Evolutionary conservation across 1,284 basidiomycete genomes (phyloP).

Genomic region (Cutaneotrichosporon mucoides): DNA sequence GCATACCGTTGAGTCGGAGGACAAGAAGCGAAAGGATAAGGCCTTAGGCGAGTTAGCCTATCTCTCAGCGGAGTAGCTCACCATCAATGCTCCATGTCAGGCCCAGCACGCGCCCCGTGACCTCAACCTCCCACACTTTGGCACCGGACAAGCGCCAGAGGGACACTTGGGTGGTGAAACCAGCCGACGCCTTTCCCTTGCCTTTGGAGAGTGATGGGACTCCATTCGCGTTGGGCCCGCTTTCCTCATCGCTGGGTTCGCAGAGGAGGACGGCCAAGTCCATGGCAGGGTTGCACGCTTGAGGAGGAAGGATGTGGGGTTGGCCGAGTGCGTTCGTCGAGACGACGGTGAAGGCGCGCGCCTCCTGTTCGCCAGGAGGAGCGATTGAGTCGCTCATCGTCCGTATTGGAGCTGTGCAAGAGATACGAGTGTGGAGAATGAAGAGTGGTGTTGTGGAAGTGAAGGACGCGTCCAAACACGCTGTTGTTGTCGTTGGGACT

Average conservation of each 20-base stretch:
- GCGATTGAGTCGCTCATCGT: background rate
- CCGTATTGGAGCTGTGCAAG: too few relatives aligned
- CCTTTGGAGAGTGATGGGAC: background rate
- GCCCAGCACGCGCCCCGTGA: slow-evolving; percentile 28
- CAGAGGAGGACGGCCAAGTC: slow-evolving; percentile 38
- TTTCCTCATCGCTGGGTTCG: slow-evolving; percentile 3
- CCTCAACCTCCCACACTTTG: slow-evolving; percentile 40
- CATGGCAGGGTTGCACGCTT: slow-evolving; percentile 43
- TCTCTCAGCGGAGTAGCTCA: slow-evolving; percentile 14
- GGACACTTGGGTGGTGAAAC: slow-evolving; percentile 16
- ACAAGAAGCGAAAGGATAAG: slow-evolving; percentile 31
- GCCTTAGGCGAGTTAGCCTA: slow-evolving; percentile 19
- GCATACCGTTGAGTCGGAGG: slow-evolving; percentile 2
- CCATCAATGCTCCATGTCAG: slow-evolving; percentile 44
- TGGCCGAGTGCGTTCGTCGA: slow-evolving; percentile 24
- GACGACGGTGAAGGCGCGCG: slow-evolving; percentile 33
- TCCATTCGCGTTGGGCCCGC: background rate
- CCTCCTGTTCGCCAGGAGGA: background rate
- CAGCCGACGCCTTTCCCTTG: background rate
- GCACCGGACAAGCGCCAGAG: slow-evolving; percentile 39
- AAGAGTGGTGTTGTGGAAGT: too few relatives aligned
- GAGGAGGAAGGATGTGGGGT: slow-evolving; percentile 33
- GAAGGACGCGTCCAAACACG: too few relatives aligned
- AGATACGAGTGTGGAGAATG: background rate
- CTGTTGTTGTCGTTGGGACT: too few relatives aligned